A percentile compares a stretch with the other conserved stretches of the same genome.
Conservation (phyloP, 768 basidiomycete species). For the Suillus bovinus region DNA sequence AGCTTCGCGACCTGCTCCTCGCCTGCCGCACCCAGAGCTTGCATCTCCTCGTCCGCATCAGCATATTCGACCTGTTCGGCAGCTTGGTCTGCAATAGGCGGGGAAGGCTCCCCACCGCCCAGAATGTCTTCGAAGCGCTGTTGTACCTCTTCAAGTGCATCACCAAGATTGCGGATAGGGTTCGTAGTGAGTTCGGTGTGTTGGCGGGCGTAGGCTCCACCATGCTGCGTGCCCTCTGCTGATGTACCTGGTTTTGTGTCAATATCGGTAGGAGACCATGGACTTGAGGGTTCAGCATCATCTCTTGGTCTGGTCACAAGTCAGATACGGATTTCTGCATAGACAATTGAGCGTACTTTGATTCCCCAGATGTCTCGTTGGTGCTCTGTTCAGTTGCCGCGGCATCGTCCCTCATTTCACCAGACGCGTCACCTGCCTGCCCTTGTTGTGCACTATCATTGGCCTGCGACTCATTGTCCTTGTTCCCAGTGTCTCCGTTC, state of each 20-base stretch:
- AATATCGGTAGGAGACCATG: slow-evolving; percentile 5
- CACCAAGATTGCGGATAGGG: slow-evolving; percentile 79
- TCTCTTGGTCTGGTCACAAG: slow-evolving; percentile 3
- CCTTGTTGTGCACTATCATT: slow-evolving; percentile 22
- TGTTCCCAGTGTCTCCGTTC: slow-evolving; percentile 22
- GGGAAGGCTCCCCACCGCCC: slow-evolving; percentile 37
- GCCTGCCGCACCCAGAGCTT: slow-evolving; percentile 85
- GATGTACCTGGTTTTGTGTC: slow-evolving; percentile 34
- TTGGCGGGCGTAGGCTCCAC: slow-evolving; percentile 40
- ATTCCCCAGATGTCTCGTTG: slow-evolving; percentile 30
- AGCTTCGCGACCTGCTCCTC: slow-evolving; percentile 84
- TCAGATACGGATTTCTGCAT: background rate
- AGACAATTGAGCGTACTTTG: slow-evolving; percentile 1
- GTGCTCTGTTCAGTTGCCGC: slow-evolving; percentile 26
- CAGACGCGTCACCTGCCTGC: slow-evolving; percentile 22
- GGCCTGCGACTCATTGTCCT: slow-evolving; percentile 15
- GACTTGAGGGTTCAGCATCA: slow-evolving; percentile 8
- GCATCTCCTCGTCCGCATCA: slow-evolving; percentile 71
- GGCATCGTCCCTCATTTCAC: slow-evolving; percentile 6
- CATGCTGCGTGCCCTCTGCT: slow-evolving; percentile 46
- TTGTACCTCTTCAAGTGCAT: slow-evolving; percentile 77
- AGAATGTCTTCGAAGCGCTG: slow-evolving; percentile 85
- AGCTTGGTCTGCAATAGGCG: slow-evolving; percentile 36
- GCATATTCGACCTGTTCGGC: slow-evolving; percentile 75
- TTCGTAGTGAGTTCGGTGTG: slow-evolving; percentile 44